Evolutionary conservation across 75 land plant species (phyloP), one percentile per base, ranked within the genome.

Genomic region (Isoetes taiwanensis): DNA sequence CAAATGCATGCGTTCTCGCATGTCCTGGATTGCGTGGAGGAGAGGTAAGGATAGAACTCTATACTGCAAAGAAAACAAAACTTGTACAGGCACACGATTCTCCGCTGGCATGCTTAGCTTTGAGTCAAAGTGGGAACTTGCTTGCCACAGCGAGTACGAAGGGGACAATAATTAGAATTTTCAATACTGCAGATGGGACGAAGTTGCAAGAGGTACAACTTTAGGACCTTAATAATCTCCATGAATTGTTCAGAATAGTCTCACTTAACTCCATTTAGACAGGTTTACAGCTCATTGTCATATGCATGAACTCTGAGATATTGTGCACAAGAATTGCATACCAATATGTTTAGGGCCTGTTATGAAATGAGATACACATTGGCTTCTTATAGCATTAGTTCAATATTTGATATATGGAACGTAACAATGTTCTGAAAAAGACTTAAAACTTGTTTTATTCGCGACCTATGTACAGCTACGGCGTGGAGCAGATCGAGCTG

Each of bases 401-500:
- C 14, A 14, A 9, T 9, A 37, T 37, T 37, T 37, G 14, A 37
- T 37, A 9, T 9, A 9, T 9, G 39, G 9, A 37, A 9, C n/a
- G n/a, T n/a, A n/a, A n/a, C n/a, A 5, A 28, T 26, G 28, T 55
- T 5, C 34, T 26, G 32, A 16, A 26, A 55, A 48, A 12, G 16
- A 11, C 9, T 11, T 12, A 19, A 48, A 48, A 19, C 52, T 9
- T 14, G 9, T 55, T 28, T 55, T 20, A 5, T 28, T 55, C 5
- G 12, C 23, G 17, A 1, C n/a, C 34, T 52, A 2, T 32, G 19
- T 54, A 32, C 65, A 91, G 97, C 81, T 91, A 28, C 82, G 97
- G 1, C 71, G 97, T 64, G 97, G 97, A 17, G 69, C 61, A 19
- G 88, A 91, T 26, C 78, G 72, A 42, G 97, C 94, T 23, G 88